phyloP scores from a whole-genome alignment of 2,329 filamentous ascomycete species.

The Sclerotinia sclerotiorum region DNA sequence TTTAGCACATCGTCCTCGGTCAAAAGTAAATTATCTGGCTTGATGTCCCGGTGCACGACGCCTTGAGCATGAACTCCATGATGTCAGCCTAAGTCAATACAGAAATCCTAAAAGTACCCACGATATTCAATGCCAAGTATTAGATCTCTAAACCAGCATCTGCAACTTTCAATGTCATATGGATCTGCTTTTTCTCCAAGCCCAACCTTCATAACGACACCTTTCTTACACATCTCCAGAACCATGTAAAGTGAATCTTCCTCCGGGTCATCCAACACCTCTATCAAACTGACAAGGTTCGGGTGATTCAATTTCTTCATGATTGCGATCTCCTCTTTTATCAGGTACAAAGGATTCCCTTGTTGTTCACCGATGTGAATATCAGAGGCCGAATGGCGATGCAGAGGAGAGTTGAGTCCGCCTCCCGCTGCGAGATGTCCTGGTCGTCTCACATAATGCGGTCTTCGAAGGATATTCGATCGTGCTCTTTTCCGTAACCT shows the following conservation, averaged over 20 bases:
- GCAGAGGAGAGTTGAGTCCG: slow-evolving; percentile 44
- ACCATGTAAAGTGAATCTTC: slow-evolving; percentile 99
- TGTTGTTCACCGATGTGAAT: slow-evolving; percentile 59
- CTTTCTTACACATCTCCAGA: slow-evolving; percentile 97
- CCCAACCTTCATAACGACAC: slow-evolving; percentile 93
- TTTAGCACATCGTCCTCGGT: slow-evolving; percentile 93
- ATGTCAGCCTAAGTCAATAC: slow-evolving; percentile 27
- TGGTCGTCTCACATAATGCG: slow-evolving; percentile 53
- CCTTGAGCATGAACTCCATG: slow-evolving; percentile 81
- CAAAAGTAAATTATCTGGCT: slow-evolving; percentile 91
- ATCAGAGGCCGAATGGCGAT: slow-evolving; percentile 57
- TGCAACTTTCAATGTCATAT: slow-evolving; percentile 77
- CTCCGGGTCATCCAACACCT: slow-evolving; percentile 92
- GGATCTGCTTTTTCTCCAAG: slow-evolving; percentile 80
- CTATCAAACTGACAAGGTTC: slow-evolving; percentile 89
- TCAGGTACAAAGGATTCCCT: slow-evolving; percentile 73
- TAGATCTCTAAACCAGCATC: slow-evolving; percentile 92
- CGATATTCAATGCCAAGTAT: slow-evolving; percentile 92
- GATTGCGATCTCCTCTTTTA: slow-evolving; percentile 94
- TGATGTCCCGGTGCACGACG: slow-evolving; percentile 94
- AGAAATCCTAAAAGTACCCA: slow-evolving; percentile 47
- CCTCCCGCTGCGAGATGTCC: slow-evolving; percentile 48
- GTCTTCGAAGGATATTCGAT: slow-evolving; percentile 76
- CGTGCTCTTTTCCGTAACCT: slow-evolving; percentile 86
- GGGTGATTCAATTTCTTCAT: slow-evolving; percentile 98